These are phyloP conservation scores for Pezicula radicicola DNA, from an alignment of 2,329 filamentous ascomycete genomes.

Conservation along the genomic window DNA sequence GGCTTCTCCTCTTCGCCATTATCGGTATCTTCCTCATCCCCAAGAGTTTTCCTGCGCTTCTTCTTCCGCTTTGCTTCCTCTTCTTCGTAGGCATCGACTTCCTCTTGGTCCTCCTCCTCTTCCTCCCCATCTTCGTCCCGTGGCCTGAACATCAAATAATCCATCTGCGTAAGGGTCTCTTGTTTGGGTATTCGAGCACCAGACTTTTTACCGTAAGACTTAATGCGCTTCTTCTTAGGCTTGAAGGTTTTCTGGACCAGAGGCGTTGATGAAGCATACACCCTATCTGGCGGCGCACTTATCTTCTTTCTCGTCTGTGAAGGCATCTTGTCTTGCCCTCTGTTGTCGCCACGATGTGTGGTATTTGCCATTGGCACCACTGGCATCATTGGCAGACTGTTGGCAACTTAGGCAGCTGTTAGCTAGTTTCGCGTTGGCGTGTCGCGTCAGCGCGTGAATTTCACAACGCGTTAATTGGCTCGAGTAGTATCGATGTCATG, in stretches of 20 bases:
- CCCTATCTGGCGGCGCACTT: slow-evolving; percentile 18
- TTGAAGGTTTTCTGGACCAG: slow-evolving; percentile 21
- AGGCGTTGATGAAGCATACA: slow-evolving; percentile 22
- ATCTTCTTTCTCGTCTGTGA: slow-evolving; percentile 10
- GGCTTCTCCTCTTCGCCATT: neutral
- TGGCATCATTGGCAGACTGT: too few species aligned
- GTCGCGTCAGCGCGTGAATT: too few species aligned
- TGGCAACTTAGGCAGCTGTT: too few species aligned
- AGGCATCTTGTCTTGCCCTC: slow-evolving; percentile 12
- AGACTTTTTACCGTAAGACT: slow-evolving; percentile 20
- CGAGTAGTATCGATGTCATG: too few species aligned
- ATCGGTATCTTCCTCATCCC: neutral
- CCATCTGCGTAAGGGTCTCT: slow-evolving; percentile 27
- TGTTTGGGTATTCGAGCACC: slow-evolving; percentile 15
- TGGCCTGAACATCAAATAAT: slow-evolving; percentile 12
- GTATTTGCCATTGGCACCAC: too few species aligned
- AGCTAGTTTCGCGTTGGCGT: too few species aligned
- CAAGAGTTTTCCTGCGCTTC: slow-evolving; percentile 8
- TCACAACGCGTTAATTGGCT: too few species aligned
- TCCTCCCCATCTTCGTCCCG: neutral
- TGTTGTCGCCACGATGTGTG: too few species aligned
- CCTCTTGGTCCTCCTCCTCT: slow-evolving; percentile 10
- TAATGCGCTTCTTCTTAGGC: slow-evolving; percentile 15
- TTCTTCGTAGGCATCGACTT: slow-evolving; percentile 9
- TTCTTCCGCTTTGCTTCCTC: slow-evolving; percentile 11